phyloP scores from a whole-genome alignment of 1,284 basidiomycete species.

The Mycena citricolor region DNA sequence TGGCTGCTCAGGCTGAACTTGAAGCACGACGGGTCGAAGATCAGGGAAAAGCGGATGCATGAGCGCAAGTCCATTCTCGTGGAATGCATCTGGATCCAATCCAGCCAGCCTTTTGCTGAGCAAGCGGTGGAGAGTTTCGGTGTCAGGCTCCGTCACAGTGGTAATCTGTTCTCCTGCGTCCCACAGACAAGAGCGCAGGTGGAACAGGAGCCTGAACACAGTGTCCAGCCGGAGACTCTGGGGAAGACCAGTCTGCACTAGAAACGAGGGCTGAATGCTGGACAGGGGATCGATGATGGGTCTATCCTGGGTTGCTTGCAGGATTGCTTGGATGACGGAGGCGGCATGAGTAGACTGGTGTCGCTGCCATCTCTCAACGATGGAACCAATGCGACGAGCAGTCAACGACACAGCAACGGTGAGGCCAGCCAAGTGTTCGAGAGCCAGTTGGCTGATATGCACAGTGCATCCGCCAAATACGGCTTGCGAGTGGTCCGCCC shows the following conservation, averaged over 20 bases:
- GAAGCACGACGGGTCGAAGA: background rate
- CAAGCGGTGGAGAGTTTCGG: slow-evolving; percentile 31
- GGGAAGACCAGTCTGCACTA: slow-evolving; percentile 71
- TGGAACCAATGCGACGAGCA: slow-evolving; percentile 26
- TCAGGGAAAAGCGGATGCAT: slow-evolving; percentile 34
- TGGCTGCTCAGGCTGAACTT: background rate
- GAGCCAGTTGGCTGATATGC: slow-evolving; percentile 44
- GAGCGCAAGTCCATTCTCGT: slow-evolving; percentile 32
- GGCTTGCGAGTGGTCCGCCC: slow-evolving; percentile 29
- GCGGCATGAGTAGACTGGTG: slow-evolving; percentile 32
- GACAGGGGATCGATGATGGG: slow-evolving; percentile 70
- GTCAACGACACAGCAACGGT: slow-evolving; percentile 34
- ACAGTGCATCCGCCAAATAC: slow-evolving; percentile 31
- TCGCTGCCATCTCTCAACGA: slow-evolving; percentile 30
- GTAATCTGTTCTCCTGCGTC: slow-evolving; percentile 25
- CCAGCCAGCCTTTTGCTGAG: slow-evolving; percentile 42
- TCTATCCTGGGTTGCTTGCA: slow-evolving; percentile 48
- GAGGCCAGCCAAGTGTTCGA: slow-evolving; percentile 43
- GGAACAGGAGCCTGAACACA: slow-evolving; percentile 69
- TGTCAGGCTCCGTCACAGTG: slow-evolving; percentile 2
- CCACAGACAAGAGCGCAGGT: slow-evolving; percentile 62
- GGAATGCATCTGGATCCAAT: slow-evolving; percentile 47
- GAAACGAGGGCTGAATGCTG: slow-evolving; percentile 75
- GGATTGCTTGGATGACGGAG: slow-evolving; percentile 44
- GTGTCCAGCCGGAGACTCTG: slow-evolving; percentile 62